These are phyloP conservation scores for Cadophora malorum DNA, from an alignment of 2,329 filamentous ascomycete species.

Conservation along the genomic window DNA sequence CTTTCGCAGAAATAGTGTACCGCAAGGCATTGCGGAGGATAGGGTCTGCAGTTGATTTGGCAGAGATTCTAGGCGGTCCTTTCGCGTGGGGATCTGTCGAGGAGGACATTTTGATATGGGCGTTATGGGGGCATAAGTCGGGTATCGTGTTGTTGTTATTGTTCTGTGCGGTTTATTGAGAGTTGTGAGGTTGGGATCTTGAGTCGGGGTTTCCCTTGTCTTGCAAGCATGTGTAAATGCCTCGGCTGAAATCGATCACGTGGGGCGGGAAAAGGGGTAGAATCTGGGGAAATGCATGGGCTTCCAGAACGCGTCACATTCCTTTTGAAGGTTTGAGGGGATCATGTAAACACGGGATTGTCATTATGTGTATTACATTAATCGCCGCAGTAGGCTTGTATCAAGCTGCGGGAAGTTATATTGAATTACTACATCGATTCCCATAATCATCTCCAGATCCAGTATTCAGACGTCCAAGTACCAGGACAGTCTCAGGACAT, in stretches of 20 bases:
- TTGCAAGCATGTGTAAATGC: conserved; percentile 23
- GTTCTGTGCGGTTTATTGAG: background rate
- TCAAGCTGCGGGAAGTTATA: background rate
- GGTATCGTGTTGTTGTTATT: background rate
- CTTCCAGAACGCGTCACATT: background rate
- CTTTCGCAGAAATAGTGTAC: conserved; percentile 83
- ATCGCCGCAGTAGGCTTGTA: background rate
- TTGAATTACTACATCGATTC: background rate
- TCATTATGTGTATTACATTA: conserved; percentile 15
- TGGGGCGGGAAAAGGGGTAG: background rate
- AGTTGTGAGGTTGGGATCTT: background rate
- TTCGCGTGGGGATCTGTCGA: background rate
- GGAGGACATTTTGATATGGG: conserved; percentile 10
- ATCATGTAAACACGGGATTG: background rate
- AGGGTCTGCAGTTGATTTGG: conserved; percentile 60
- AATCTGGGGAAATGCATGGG: conserved; percentile 10
- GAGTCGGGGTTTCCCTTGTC: background rate
- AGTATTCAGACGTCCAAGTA: background rate
- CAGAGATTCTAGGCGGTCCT: conserved; percentile 35
- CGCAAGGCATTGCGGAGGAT: conserved; percentile 85
- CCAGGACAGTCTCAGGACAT: background rate
- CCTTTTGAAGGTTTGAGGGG: background rate
- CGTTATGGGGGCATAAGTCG: conserved; percentile 10
- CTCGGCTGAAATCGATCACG: conserved; percentile 10
- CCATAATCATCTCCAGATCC: background rate